Conservation (phyloP, 352 stramenopile species). For the Globisporangium paroecandrum region DNA sequence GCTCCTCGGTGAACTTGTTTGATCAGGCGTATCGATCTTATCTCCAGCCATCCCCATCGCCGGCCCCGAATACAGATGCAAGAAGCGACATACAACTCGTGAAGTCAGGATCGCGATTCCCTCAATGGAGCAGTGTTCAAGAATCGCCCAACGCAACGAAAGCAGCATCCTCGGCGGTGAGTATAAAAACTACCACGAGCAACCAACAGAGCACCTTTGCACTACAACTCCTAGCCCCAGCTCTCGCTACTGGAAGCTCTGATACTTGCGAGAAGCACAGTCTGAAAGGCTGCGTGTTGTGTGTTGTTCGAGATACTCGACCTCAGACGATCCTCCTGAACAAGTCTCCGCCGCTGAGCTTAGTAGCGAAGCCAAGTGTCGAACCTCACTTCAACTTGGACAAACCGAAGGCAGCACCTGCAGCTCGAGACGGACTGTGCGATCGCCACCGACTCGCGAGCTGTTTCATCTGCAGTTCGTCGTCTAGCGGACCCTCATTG, state of each 20-base stretch:
- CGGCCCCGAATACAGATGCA: neutral
- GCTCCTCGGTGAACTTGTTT: neutral
- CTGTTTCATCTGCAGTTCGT: conserved; percentile 66
- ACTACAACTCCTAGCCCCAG: neutral
- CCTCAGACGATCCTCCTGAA: neutral
- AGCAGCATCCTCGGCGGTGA: neutral
- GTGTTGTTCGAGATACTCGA: conserved; percentile 28
- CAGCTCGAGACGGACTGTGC: conserved; percentile 26
- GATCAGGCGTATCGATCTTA: neutral
- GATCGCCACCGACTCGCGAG: conserved; percentile 43
- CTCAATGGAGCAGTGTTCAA: neutral
- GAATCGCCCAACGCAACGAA: neutral
- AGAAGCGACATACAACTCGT: neutral
- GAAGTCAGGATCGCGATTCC: neutral
- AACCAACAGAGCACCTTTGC: neutral
- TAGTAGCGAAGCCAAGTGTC: neutral
- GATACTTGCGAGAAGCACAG: conserved; percentile 47
- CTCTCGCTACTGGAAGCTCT: neutral
- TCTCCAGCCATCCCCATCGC: neutral
- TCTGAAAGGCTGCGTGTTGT: conserved; percentile 63
- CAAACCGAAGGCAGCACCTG: neutral
- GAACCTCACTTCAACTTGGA: neutral
- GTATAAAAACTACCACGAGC: neutral
- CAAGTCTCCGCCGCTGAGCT: neutral
- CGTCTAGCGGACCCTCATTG: neutral